These are phyloP conservation scores for Berberis thunbergii DNA, from an alignment of 164 flowering plant genomes.

Conservation along the genomic window DNA sequence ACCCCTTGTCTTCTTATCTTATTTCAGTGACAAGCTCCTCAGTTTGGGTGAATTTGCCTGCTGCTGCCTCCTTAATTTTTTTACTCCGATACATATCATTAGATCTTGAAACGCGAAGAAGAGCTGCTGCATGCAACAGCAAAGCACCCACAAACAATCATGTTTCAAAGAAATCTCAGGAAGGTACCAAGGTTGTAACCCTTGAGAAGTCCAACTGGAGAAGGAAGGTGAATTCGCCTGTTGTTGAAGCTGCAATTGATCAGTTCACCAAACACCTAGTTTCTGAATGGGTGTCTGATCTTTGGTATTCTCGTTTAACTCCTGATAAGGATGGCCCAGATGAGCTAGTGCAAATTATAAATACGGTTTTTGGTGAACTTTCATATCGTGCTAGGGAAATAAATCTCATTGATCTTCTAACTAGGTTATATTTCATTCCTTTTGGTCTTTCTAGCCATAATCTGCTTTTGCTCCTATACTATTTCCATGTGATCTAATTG, in stretches of 20 bases:
- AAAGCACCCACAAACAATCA: conserved; percentile 24
- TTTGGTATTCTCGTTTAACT: conserved; percentile 89
- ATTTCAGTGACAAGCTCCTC: conserved; percentile 91
- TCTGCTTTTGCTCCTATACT: conserved; percentile 4
- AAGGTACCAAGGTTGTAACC: conserved; percentile 22
- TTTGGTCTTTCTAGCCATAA: neutral
- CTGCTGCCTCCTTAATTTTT: conserved; percentile 48
- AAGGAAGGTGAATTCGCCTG: conserved; percentile 80
- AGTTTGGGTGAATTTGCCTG: conserved; percentile 87
- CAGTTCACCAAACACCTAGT: conserved; percentile 73
- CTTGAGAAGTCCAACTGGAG: conserved; percentile 61
- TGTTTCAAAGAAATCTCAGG: conserved; percentile 34
- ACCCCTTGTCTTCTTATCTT: neutral
- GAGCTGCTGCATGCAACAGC: conserved; percentile 47
- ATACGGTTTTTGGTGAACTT: conserved; percentile 80
- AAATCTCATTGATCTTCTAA: conserved; percentile 84
- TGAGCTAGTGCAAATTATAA: conserved; percentile 72
- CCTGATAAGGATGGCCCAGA: conserved; percentile 94
- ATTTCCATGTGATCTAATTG: conserved; percentile 9
- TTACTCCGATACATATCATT: conserved; percentile 68
- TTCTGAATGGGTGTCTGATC: conserved; percentile 92
- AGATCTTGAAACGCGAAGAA: conserved; percentile 72
- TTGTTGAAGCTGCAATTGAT: conserved; percentile 89
- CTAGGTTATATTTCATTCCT: conserved; percentile 42
- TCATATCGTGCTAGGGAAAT: conserved; percentile 72